Base-by-base conservation (phyloP, 2,329 filamentous ascomycete species). In the Fusarium xylarioides region DNA sequence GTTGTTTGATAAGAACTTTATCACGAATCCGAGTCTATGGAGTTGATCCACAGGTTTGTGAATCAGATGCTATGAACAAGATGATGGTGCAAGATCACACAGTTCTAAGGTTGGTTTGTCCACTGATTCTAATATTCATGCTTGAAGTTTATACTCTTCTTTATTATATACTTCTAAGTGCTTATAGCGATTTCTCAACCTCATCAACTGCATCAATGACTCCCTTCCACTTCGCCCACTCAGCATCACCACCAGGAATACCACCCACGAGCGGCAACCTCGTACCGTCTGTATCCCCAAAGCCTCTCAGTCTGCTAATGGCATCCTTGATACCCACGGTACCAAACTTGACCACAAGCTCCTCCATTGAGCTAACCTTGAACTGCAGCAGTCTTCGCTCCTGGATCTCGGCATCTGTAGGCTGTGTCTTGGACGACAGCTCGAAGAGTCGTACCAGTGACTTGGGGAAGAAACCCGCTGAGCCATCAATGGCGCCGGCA, bases 241-340 rank as follows among this genome's bases (percentile, higher is more conserved):
- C 87, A 10, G 79, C 82, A 49, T 88, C 88, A 26, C 86, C 88
- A 2, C 87, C 87, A 2, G 87, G 86, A 63, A 92, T 85, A 2
- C 88, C 89, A 3, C 89, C 89, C 42, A 83, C 80, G 42, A 92
- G 81, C 5, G 90, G 90, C 71, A 92, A 77, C 63, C 90, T 83
- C 11, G 87, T 89, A 18, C 89, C 90, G 66, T 90, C 89, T 62
- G 82, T 79, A 58, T 89, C 88, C 2, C 90, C 90, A 62, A 91
- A 84, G 0, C 87, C 86, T 67, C 89, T 84, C n/a, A 91, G 81
- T 46, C 90, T 82, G 65, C 86, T 86, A 11, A 90, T 83, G 1
- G 87, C 89, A 81, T 92, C 90, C 79, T 91, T 91, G 78, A 92
- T 91, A 4, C 90, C 91, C 1, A 92, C 85, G 1, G 88, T 88